phyloP scores from a whole-genome alignment of 345 rosid genomes.

The Bruguiera sexangula region DNA sequence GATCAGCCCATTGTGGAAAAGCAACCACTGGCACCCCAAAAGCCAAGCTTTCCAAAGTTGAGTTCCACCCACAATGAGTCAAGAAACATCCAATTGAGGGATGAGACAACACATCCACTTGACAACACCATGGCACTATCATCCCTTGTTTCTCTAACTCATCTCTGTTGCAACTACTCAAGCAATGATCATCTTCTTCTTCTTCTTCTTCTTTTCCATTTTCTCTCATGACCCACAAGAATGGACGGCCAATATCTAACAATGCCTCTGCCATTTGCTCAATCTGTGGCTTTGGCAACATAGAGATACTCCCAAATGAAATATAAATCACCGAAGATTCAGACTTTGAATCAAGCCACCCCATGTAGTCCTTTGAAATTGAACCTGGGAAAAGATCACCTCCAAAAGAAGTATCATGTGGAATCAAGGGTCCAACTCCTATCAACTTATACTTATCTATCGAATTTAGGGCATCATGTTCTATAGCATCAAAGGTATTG shows the following conservation, averaged over 20 bases:
- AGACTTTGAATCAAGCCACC: conserved; percentile 43
- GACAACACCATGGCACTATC: conserved; percentile 70
- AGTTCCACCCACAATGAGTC: conserved; percentile 81
- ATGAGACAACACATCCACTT: conserved; percentile 58
- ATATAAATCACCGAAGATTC: conserved; percentile 40
- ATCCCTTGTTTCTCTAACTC: conserved; percentile 50
- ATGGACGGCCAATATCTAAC: conserved; percentile 29
- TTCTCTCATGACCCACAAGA: conserved; percentile 53
- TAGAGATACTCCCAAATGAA: conserved; percentile 52
- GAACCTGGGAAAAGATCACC: conserved; percentile 34
- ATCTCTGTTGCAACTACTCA: conserved; percentile 24
- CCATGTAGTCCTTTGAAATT: conserved; percentile 29
- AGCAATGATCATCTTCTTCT: conserved; percentile 21
- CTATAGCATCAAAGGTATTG: conserved; percentile 62
- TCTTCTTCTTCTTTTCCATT: conserved; percentile 22
- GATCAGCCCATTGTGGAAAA: conserved; percentile 61
- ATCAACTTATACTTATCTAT: conserved; percentile 25
- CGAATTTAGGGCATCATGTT: conserved; percentile 40
- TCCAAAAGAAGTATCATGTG: conserved; percentile 25
- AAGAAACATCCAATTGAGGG: conserved; percentile 56
- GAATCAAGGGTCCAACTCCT: conserved; percentile 52
- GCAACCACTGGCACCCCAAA: conserved; percentile 59
- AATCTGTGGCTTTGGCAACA: conserved; percentile 41
- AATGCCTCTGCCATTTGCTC: conserved; percentile 44
- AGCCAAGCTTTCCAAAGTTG: conserved; percentile 55